phyloP scores from a whole-genome alignment of 2,329 filamentous ascomycete genomes.

The Ophiobolus disseminans region DNA sequence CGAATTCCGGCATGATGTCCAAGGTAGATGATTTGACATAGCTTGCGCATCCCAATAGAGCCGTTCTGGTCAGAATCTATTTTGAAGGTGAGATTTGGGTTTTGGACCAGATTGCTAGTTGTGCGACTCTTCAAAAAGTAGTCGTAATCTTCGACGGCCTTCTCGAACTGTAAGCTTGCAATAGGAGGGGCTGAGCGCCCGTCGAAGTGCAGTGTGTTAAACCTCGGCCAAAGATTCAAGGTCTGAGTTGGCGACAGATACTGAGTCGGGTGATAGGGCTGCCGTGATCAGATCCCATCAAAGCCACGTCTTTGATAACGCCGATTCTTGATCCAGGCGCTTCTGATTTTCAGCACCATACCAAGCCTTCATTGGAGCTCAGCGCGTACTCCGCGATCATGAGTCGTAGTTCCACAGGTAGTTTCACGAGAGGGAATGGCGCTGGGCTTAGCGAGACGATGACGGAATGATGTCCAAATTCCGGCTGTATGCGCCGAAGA shows the following conservation, averaged over 20 bases:
- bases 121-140: too few species aligned
- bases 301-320: background rate
- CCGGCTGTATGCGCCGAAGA: too few species aligned
- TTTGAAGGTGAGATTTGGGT: background rate
- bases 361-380: background rate
- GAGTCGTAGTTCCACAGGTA: background rate
- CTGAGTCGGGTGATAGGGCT: background rate
- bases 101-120: too few species aligned
- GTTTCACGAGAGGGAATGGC: background rate
- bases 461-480: too few species aligned
- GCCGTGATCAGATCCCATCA: background rate
- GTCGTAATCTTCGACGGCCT: background rate
- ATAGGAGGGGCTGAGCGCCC: too few species aligned
- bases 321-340: background rate
- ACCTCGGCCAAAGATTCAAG: background rate
- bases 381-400: background rate
- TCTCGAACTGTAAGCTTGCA: background rate
- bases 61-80: too few species aligned
- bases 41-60: too few species aligned
- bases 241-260: background rate
- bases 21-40: too few species aligned
- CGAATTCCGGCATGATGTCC: too few species aligned
- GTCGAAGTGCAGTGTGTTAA: background rate
- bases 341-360: conserved; percentile 1
- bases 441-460: background rate